Conservation (phyloP, 805 yeast genomes). For the Isabelozyma pseudorhagii region DNA sequence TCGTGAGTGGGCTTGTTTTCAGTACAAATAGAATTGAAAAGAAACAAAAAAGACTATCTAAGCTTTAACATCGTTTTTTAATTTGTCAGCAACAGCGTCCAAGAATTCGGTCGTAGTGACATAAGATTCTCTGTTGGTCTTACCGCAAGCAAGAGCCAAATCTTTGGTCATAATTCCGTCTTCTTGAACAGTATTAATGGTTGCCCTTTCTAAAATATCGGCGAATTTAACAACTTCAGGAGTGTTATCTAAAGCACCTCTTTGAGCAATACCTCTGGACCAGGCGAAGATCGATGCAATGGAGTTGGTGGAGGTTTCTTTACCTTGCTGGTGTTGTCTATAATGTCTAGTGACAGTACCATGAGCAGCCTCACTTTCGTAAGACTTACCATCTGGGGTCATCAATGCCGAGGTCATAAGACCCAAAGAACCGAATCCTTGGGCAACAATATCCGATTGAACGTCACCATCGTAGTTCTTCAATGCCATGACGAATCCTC, state of each 20-base stretch:
- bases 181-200: slow-evolving; percentile 66
- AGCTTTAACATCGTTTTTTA: slow-evolving; percentile 20
- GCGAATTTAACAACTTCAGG: slow-evolving; percentile 71
- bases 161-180: slow-evolving; percentile 84
- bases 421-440: slow-evolving; percentile 82
- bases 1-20: no score
- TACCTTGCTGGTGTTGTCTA: slow-evolving; percentile 78
- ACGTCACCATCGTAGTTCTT: slow-evolving; percentile 88
- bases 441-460: slow-evolving; percentile 82
- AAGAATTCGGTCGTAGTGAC: slow-evolving; percentile 76
- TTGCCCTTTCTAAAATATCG: slow-evolving; percentile 59
- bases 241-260: slow-evolving; percentile 73
- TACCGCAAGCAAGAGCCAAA: slow-evolving; percentile 69
- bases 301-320: slow-evolving; percentile 80
- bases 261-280: slow-evolving; percentile 80
- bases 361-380: slow-evolving; percentile 84
- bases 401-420: slow-evolving; percentile 80
- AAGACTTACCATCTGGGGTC: slow-evolving; percentile 85
- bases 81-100: slow-evolving; percentile 68
- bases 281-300: slow-evolving; percentile 85
- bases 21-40: no score
- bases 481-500: slow-evolving; percentile 78
- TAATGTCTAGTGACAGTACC: slow-evolving; percentile 86
- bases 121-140: slow-evolving; percentile 55
- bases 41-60: not conserved